Evolutionary conservation across 176 grass and related monocot species (phyloP), one percentile per base, ranked within the genome.

Genomic region (Rhynchospora pubera): DNA sequence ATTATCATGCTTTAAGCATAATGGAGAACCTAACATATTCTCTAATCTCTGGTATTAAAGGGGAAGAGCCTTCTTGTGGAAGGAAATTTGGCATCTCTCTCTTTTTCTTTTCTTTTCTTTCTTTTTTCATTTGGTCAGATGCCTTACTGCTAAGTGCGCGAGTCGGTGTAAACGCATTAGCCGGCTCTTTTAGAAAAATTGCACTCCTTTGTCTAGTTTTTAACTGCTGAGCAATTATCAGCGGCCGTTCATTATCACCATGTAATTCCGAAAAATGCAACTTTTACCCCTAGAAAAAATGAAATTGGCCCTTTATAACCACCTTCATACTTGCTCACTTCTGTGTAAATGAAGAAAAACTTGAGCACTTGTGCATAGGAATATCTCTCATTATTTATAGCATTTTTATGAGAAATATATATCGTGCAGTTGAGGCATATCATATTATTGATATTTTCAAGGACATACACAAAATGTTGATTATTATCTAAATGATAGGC

Each of bases 81-180:
- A 93, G 91, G 85, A 88, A 84, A 91, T 90, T 74, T 65, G 88
- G 91, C 91, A 93, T 93, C 88, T 93, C 77, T 73, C 50, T 77
- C 72, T 77, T 56, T 75, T 75, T 77, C 72, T 77, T 76, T 75
- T 77, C 72, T 77, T 93, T 90, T 88, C 77, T 56, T 93, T 79
- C 83, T 78, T 73, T 86, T 88, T 86, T 86, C 81, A 67, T 55
- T 66, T 86, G 91, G 79, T 91, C 88, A 91, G 88, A 93, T 93
- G 86, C 91, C 86, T 93, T 86, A 93, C 86, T 68, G 88, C 70
- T 56, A 88, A 89, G 90, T 89, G 88, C 90, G 86, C 86, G 80
- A 87, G 89, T 84, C 7, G 78, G 86, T 85, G 85, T 91, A 88
- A 83, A 65, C 77, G 86, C 91, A 88, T 86, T 93, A 88, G 84